These are phyloP conservation scores for Microcyclospora pomicola DNA, from an alignment of 2,329 filamentous ascomycete genomes.

Conservation along the genomic window DNA sequence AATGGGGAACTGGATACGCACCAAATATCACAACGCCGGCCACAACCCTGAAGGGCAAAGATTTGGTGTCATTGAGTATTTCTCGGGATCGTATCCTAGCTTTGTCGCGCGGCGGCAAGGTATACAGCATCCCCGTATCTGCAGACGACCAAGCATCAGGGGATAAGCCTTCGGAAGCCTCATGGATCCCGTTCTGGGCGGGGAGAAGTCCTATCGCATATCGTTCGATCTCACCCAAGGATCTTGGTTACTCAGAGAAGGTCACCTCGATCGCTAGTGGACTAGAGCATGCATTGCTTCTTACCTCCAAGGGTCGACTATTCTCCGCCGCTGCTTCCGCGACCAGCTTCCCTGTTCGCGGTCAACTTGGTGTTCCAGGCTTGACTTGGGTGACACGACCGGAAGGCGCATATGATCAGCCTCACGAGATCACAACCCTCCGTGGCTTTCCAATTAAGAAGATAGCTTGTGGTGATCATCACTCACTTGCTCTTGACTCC, in stretches of 20 bases:
- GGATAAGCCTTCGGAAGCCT: conserved; percentile 47
- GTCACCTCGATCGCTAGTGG: conserved; percentile 64
- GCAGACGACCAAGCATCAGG: conserved; percentile 55
- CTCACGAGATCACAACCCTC: conserved; percentile 63
- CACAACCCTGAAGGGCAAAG: conserved; percentile 65
- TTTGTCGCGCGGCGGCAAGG: conserved; percentile 56
- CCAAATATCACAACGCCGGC: conserved; percentile 48
- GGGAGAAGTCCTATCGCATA: conserved; percentile 50
- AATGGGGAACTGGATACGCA: conserved; percentile 77
- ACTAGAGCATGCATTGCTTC: conserved; percentile 70
- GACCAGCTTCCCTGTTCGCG: conserved; percentile 62
- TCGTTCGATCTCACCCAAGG: conserved; percentile 52
- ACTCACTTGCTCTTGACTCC: conserved; percentile 66
- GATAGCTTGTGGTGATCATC: conserved; percentile 74
- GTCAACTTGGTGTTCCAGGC: conserved; percentile 77
- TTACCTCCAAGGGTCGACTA: conserved; percentile 72
- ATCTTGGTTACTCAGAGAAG: conserved; percentile 55
- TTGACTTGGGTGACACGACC: conserved; percentile 69
- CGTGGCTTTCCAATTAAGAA: conserved; percentile 56
- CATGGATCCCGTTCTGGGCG: conserved; percentile 66
- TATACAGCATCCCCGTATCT: conserved; percentile 75
- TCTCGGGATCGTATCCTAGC: conserved; percentile 75
- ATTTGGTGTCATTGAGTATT: conserved; percentile 61
- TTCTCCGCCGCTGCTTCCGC: conserved; percentile 78
- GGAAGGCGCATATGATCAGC: conserved; percentile 61